Conservation (phyloP, 495 filamentous ascomycete genomes). For the Aspergillus sclerotiicarbonarius region DNA sequence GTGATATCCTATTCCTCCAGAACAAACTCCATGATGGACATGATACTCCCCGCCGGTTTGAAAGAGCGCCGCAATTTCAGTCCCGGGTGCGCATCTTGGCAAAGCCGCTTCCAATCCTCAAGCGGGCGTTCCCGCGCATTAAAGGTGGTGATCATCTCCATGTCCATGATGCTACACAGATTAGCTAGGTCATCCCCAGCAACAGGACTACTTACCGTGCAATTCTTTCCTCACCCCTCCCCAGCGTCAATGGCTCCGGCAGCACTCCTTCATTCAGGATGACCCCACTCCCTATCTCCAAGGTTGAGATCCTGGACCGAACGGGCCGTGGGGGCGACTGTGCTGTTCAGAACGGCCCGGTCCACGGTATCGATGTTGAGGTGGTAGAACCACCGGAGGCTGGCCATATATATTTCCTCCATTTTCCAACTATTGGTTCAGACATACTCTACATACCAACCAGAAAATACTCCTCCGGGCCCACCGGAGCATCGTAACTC, state of each 20-base stretch:
- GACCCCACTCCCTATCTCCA: not conserved
- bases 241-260: conserved; percentile 4
- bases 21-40: conserved; percentile 11
- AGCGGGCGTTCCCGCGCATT: conserved; percentile 3
- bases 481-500: too few species aligned
- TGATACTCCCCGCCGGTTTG: conserved; percentile 6
- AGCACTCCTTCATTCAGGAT: conserved; percentile 5
- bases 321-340: too few species aligned
- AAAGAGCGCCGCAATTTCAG: not conserved
- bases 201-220: not conserved
- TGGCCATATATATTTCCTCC: too few species aligned
- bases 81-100: not conserved
- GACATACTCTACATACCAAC: too few species aligned
- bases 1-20: conserved; percentile 6
- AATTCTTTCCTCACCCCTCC: conserved; percentile 6
- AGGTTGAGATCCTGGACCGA: too few species aligned
- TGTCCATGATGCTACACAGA: conserved; percentile 5
- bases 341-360: too few species aligned
- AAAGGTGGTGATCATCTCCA: conserved; percentile 11
- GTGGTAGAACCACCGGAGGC: too few species aligned
- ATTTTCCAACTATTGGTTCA: too few species aligned
- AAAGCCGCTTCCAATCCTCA: conserved; percentile 7
- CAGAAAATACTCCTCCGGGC: too few species aligned
- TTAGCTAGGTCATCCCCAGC: not conserved
- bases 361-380: too few species aligned